Percentiles rank a stretch among this genome's conserved stretches.
Conservation (phyloP, 2,329 filamentous ascomycete genomes). For the Aspergillus sp. region DNA sequence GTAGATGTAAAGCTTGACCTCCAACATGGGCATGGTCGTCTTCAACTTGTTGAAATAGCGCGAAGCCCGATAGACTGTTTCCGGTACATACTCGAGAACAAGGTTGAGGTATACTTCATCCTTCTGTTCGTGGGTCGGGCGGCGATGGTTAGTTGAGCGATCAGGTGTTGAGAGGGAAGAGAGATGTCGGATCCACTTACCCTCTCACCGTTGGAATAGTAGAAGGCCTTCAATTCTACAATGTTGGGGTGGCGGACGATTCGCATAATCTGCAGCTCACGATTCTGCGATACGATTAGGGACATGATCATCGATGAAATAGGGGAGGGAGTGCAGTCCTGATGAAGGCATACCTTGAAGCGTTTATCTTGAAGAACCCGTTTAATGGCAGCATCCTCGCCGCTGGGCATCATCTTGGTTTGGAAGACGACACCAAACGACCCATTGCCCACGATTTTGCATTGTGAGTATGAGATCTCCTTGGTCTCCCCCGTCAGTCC, state of each 20-base stretch:
- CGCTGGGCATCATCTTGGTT: constrained; percentile 95
- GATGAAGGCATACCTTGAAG: constrained; percentile 76
- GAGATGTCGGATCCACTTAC: constrained; percentile 54
- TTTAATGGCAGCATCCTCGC: constrained; percentile 98
- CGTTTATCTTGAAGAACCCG: constrained; percentile 97
- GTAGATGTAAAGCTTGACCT: constrained; percentile 99
- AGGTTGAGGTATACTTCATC: constrained; percentile 99
- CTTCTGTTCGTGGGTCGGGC: constrained; percentile 59
- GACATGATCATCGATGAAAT: background rate
- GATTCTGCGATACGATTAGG: constrained; percentile 64
- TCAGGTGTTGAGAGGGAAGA: background rate
- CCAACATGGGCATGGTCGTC: constrained; percentile 97
- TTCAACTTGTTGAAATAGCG: constrained; percentile 99
- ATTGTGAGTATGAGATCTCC: constrained; percentile 97
- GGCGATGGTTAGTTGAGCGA: constrained; percentile 8
- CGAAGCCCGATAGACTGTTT: constrained; percentile 96
- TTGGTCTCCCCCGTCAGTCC: constrained; percentile 93
- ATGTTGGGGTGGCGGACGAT: constrained; percentile 99
- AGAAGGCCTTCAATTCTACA: constrained; percentile 97
- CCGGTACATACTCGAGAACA: constrained; percentile 95
- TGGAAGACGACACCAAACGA: constrained; percentile 99
- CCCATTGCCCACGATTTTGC: constrained; percentile 98
- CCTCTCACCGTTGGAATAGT: constrained; percentile 97
- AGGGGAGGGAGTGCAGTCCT: background rate
- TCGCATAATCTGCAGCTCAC: constrained; percentile 98